Percentiles rank a stretch among this genome's conserved stretches.
Evolutionary conservation across 305 asterid genomes (phyloP).

Genomic region (Fraxinus angustifolia): DNA sequence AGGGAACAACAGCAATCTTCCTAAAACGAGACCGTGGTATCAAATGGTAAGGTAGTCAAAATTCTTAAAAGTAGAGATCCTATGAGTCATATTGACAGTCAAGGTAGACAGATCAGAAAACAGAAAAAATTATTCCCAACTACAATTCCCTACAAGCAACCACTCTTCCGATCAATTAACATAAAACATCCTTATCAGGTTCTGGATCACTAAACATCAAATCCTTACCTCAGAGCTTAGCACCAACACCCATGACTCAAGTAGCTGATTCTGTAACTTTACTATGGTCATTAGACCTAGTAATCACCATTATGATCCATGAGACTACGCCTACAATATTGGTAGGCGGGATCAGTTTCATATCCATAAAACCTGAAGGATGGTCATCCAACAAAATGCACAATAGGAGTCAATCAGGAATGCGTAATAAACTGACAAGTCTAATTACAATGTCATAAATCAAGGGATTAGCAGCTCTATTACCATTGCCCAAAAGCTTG

Average conservation of each 20-base stretch:
- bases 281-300: neutral
- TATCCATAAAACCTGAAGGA: neutral
- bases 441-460: neutral
- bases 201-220: neutral
- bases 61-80: neutral
- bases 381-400: neutral
- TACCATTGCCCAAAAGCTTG: neutral
- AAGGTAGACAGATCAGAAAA: neutral
- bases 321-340: neutral
- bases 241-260: neutral
- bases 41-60: neutral
- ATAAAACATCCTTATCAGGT: neutral
- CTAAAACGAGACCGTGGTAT: neutral
- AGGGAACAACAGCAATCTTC: neutral
- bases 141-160: neutral
- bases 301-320: neutral
- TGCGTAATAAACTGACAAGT: neutral
- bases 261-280: neutral
- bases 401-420: neutral
- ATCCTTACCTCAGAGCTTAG: neutral
- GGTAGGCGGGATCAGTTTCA: neutral
- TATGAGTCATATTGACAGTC: neutral
- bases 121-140: neutral
- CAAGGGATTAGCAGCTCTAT: neutral
- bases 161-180: neutral